A percentile compares a stretch with the other conserved stretches of the same genome.
These are phyloP conservation scores for Nothophaeocryptopus gaeumannii DNA, from an alignment of 2,329 filamentous ascomycete species.

Conservation along the genomic window DNA sequence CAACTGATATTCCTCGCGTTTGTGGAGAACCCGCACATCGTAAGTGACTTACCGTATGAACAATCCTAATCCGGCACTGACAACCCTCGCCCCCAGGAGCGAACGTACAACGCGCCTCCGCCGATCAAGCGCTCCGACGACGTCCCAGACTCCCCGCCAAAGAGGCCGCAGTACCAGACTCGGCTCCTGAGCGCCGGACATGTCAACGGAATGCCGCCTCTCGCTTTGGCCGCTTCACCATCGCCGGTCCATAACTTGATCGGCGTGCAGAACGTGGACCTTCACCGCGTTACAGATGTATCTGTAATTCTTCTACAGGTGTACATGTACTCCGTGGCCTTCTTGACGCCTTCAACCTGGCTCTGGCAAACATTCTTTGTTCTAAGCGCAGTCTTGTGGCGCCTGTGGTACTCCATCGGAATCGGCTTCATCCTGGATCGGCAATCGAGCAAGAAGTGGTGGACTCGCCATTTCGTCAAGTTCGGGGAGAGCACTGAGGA, in stretches of 20 bases:
- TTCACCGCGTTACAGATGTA: conserved; percentile 82
- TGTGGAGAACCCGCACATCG: conserved; percentile 93
- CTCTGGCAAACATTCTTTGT: conserved; percentile 77
- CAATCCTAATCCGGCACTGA: not conserved
- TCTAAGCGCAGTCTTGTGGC: conserved; percentile 75
- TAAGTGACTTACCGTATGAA: conserved; percentile 6
- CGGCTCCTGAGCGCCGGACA: conserved; percentile 41
- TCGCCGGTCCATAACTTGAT: conserved; percentile 77
- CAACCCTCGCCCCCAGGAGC: conserved; percentile 53
- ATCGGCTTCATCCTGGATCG: conserved; percentile 79
- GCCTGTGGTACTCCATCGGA: conserved; percentile 87
- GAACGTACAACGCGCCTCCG: conserved; percentile 88
- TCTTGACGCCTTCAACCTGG: conserved; percentile 73
- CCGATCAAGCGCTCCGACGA: conserved; percentile 56
- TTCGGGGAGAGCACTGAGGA: conserved; percentile 87
- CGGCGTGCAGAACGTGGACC: conserved; percentile 78
- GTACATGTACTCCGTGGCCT: conserved; percentile 70
- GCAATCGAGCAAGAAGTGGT: conserved; percentile 87
- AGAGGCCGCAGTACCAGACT: conserved; percentile 40
- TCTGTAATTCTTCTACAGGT: conserved; percentile 72
- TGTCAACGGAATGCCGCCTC: conserved; percentile 35
- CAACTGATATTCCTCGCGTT: conserved; percentile 90
- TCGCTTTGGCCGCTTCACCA: conserved; percentile 53
- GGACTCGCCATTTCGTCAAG: conserved; percentile 97
- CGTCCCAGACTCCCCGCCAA: conserved; percentile 36